phyloP scores from a whole-genome alignment of 192 early-diverging fungal genomes.

The Chytriomyces sp. region DNA sequence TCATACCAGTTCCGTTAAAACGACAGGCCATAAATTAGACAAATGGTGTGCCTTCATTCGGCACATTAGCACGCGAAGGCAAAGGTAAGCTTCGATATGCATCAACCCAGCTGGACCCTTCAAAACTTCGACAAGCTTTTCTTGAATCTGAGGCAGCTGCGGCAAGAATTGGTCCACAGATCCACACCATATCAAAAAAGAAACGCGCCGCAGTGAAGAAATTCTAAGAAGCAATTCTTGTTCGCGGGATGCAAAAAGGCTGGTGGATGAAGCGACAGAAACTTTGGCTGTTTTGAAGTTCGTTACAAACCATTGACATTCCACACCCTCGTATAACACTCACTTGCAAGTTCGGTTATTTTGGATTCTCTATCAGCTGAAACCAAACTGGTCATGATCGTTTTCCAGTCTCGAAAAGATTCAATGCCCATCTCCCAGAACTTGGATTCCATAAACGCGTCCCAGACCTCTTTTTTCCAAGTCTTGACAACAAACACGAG shows the following conservation, averaged over 20 bases:
- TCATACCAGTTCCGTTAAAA: conserved; percentile 84
- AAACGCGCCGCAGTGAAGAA: conserved; percentile 72
- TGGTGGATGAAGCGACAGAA: conserved; percentile 69
- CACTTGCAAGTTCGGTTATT: conserved; percentile 72
- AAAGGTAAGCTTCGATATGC: conserved; percentile 84
- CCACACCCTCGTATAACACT: background rate
- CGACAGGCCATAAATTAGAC: conserved; percentile 89
- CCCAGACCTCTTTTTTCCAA: conserved; percentile 80
- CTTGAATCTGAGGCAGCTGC: conserved; percentile 80
- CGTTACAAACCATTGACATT: background rate
- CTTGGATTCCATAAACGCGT: conserved; percentile 70
- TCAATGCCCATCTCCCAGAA: conserved; percentile 71
- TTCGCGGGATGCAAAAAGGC: conserved; percentile 83
- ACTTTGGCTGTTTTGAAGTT: conserved; percentile 52
- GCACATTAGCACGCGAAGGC: conserved; percentile 78
- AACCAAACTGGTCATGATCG: conserved; percentile 73
- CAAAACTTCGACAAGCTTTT: conserved; percentile 86
- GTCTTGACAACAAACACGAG: conserved; percentile 66
- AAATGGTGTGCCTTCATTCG: conserved; percentile 82
- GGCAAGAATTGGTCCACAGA: conserved; percentile 76
- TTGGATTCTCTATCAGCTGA: conserved; percentile 73
- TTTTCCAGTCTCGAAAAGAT: conserved; percentile 66
- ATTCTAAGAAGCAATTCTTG: conserved; percentile 75
- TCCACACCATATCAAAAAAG: conserved; percentile 80
- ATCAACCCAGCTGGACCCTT: conserved; percentile 73